Evolutionary conservation across 306 rosid species (phyloP), one percentile per base, ranked within the genome.

Genomic region (Inga leiocalycina): DNA sequence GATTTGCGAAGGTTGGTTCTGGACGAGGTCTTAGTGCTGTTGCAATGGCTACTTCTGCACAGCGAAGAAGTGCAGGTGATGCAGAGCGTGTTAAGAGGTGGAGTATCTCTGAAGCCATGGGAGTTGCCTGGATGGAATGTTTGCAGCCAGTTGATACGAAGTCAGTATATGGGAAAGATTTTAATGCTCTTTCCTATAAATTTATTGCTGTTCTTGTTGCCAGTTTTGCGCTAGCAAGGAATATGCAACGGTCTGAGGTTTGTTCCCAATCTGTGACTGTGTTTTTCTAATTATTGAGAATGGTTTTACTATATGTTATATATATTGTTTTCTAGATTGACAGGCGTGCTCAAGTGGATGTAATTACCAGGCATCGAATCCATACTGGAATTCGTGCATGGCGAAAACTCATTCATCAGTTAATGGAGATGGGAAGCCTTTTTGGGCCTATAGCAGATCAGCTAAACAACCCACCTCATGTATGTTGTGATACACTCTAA

Each of bases 1-100:
- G 99, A 64, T 86, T 89, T 88, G 88, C 94, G 57, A 91, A 91
- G 86, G 89, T 96, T 79, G 99, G 99, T 85, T 92, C 99, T 70
- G 99, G 99, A 81, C 89, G 98, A 87, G 99, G 99, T 78, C 98
- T 96, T 76, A 92, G 97, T 85, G 99, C 99, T 65, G 95, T 96
- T 82, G 99, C 99, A 73, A 96, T 96, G 99, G 99, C 99, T 84
- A 96, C 99, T 35, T 96, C 99, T 84, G 94, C 97, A 73, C 97
- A 94, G 83, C 74, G 99, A 87, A 90, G 99, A 87, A 92, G 32
- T 85, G 89, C 85, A 69, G 82, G 98, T 86, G 98, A 96, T 88
- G 85, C 80, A 92, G 97, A 94, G 74, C 98, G 98, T 48, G 98
- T 90, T 83, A 85, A 77, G 88, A 90, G 98, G 85, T 96, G 99